Evolutionary conservation across 106 monocot genomes (phyloP).

Genomic region (Apostasia shenzhenica): DNA sequence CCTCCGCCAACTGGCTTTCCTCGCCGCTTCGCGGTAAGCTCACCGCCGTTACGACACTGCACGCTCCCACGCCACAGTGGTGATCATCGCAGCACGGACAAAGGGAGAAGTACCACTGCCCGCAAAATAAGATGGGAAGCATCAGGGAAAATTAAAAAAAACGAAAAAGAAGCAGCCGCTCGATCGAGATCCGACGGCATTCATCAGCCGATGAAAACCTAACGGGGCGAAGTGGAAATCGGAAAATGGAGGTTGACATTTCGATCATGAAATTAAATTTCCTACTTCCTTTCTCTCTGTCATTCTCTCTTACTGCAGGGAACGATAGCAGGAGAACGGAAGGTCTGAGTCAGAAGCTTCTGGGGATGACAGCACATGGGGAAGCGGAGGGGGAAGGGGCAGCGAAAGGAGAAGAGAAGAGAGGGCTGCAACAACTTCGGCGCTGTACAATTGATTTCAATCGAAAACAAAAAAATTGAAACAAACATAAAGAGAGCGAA

Average conservation of each 20-base stretch:
- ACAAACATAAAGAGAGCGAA: neutral
- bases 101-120: too few relatives aligned
- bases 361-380: neutral
- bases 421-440: neutral
- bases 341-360: constrained; percentile 2
- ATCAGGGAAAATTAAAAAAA: neutral
- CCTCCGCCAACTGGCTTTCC: neutral
- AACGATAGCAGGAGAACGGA: neutral
- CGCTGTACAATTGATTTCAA: neutral
- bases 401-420: neutral
- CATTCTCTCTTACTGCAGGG: neutral
- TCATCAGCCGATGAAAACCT: neutral
- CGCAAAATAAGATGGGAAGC: neutral
- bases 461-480: neutral
- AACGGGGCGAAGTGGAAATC: neutral
- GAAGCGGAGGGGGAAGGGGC: neutral
- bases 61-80: neutral
- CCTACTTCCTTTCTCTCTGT: neutral
- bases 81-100: too few relatives aligned
- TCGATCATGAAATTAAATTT: neutral
- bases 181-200: neutral
- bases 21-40: constrained; percentile 4
- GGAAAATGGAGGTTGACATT: neutral
- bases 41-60: neutral
- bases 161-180: neutral